Evolutionary conservation across 176 grass and related monocot species (phyloP), one percentile per base, ranked within the genome.

Genomic region (Oryza glumipatula): DNA sequence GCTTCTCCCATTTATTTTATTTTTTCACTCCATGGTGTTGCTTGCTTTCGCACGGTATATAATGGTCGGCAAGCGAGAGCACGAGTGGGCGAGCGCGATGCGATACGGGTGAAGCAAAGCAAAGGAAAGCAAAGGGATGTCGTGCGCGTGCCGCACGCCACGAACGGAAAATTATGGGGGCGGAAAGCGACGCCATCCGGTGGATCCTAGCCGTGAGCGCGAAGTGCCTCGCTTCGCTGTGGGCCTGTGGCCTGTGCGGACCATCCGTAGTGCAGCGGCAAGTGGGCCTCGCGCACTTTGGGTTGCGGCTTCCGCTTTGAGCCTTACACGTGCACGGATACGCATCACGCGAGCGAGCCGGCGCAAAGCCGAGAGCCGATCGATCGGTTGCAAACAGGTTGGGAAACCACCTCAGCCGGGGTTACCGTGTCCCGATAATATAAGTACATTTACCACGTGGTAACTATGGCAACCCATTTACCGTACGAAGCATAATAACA

Each of bases 181-280:
- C 75, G 81, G 87, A 84, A 88, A 88, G 69, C 19, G 28, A 80
- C 38, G 87, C 76, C 68, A 70, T 80, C 77, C n/a, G 6, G 16
- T 11, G 51, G 80, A 36, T 36, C 35, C 35, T 36, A 73, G 70
- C 87, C 61, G 67, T 73, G 80, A 35, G 26, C 39, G 4, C 2
- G 51, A 49, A 13, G 13, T 14, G 4, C 12, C 16, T 19, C 19
- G 15, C 51, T 54, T 54, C 15, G 16, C 16, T 1, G 16, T 3
- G 39, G 39, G 7, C 39, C 39, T 56, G 51, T 56, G 15, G 51
- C 49, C 49, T 52, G 4, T 54, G 35, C 23, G 68, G 9, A 84
- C 70, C 76, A 68, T 60, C 60, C 68, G 5, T 81, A 30, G 63
- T 69, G 64, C 71, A 14, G n/a, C 35, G 21, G 4, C 64, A 28